phyloP scores from a whole-genome alignment of 2,329 filamentous ascomycete genomes.

The Fragosphaeria purpurea region DNA sequence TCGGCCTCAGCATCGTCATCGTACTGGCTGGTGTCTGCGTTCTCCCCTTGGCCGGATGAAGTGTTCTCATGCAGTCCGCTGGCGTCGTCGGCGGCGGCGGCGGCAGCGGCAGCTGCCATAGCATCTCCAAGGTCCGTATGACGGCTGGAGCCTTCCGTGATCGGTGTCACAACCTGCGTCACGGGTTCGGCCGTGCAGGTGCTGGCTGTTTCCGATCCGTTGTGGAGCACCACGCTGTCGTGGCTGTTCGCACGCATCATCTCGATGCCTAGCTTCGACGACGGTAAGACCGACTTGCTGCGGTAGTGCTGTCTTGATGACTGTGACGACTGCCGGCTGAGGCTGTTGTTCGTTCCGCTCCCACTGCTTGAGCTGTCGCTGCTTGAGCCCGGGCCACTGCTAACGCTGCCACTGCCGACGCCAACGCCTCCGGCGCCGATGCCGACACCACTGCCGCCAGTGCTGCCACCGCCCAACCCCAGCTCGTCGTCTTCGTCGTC shows the following conservation, averaged over 20 bases:
- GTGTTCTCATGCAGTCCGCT: no score
- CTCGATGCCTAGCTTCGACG: slow-evolving; percentile 85
- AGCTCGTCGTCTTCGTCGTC: slow-evolving; percentile 94
- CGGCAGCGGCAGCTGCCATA: not conserved
- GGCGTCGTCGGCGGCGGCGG: no score
- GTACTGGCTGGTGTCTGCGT: not conserved
- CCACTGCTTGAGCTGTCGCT: slow-evolving; percentile 9
- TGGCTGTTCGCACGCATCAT: slow-evolving; percentile 98
- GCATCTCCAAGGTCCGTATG: no score
- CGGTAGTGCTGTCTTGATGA: slow-evolving; percentile 35
- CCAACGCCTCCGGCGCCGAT: not conserved
- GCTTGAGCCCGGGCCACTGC: no score
- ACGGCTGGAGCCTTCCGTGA: slow-evolving; percentile 24
- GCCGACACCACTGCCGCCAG: slow-evolving; percentile 1
- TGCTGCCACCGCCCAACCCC: slow-evolving; percentile 38
- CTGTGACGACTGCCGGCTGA: slow-evolving; percentile 22
- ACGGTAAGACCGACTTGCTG: slow-evolving; percentile 51
- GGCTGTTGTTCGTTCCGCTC: slow-evolving; percentile 27
- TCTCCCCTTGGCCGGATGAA: no score
- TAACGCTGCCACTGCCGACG: no score
- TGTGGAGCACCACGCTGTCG: slow-evolving; percentile 55
- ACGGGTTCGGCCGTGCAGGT: slow-evolving; percentile 31
- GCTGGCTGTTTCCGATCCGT: slow-evolving; percentile 35
- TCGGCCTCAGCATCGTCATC: slow-evolving; percentile 15
- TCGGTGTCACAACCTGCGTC: slow-evolving; percentile 43